phyloP scores from a whole-genome alignment of 345 rosid species.

The Schrenkiella parvula region DNA sequence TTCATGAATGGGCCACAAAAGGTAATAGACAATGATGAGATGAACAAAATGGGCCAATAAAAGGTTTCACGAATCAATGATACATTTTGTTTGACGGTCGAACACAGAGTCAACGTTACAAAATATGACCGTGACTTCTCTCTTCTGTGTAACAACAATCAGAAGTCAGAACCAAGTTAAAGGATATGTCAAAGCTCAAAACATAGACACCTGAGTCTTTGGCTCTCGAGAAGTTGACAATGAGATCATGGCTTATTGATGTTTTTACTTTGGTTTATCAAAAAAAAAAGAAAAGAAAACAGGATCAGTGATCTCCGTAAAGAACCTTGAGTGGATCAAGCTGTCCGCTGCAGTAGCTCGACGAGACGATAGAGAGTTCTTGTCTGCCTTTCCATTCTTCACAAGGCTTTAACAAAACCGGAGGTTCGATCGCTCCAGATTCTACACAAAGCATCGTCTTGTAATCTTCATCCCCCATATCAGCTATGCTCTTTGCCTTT shows the following conservation, averaged over 20 bases:
- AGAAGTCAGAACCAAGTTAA: neutral
- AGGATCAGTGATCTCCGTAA: slow-evolving; percentile 45
- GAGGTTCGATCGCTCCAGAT: slow-evolving; percentile 71
- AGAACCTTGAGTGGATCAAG: slow-evolving; percentile 87
- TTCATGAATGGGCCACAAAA: neutral
- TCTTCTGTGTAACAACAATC: slow-evolving; percentile 1
- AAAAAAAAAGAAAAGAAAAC: neutral
- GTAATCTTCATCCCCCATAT: slow-evolving; percentile 87
- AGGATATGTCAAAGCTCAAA: slow-evolving; percentile 21
- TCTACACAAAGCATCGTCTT: slow-evolving; percentile 79
- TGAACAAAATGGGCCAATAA: neutral
- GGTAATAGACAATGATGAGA: neutral
- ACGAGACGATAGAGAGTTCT: slow-evolving; percentile 83
- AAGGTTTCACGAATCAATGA: slow-evolving; percentile 5
- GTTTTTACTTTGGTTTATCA: neutral
- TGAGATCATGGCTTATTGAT: slow-evolving; percentile 25
- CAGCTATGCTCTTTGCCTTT: slow-evolving; percentile 71
- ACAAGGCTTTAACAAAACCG: slow-evolving; percentile 61
- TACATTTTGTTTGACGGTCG: slow-evolving; percentile 20
- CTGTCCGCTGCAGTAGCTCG: slow-evolving; percentile 97
- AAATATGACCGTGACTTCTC: slow-evolving; percentile 27
- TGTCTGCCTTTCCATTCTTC: slow-evolving; percentile 93
- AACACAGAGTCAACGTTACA: slow-evolving; percentile 40
- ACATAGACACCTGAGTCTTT: slow-evolving; percentile 5
- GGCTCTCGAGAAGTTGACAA: neutral